A percentile compares a stretch with the other conserved stretches of the same genome.
Evolutionary conservation across 495 filamentous ascomycete genomes (phyloP).

Genomic region (Xylaria intraflava): DNA sequence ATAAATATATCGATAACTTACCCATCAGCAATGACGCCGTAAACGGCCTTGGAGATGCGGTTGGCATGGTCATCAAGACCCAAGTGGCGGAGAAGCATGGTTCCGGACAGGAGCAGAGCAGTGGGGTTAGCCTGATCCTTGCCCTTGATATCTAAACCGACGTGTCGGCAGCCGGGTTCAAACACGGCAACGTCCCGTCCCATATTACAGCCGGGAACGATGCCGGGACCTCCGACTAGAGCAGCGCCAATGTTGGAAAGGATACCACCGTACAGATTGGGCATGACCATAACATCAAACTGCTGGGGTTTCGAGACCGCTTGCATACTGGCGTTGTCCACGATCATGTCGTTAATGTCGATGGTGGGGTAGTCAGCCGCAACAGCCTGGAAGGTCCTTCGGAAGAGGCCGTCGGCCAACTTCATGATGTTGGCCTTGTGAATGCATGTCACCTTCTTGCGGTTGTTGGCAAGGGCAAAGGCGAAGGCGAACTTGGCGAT

Average conservation of each 20-base stretch:
- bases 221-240: slow-evolving; percentile 94
- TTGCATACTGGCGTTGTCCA: slow-evolving; percentile 99
- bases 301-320: slow-evolving; percentile 92
- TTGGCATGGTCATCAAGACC: slow-evolving; percentile 97
- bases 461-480: slow-evolving; percentile 95
- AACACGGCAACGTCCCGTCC: slow-evolving; percentile 96
- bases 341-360: slow-evolving; percentile 97
- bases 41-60: slow-evolving; percentile 94
- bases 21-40: slow-evolving; percentile 92
- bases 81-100: slow-evolving; percentile 94
- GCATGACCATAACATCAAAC: slow-evolving; percentile 99
- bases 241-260: slow-evolving; percentile 98
- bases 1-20: slow-evolving; percentile 41
- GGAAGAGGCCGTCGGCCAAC: slow-evolving; percentile 96
- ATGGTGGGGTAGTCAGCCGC: slow-evolving; percentile 89
- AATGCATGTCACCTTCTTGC: slow-evolving; percentile 97
- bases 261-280: slow-evolving; percentile 97
- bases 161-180: slow-evolving; percentile 96
- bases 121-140: slow-evolving; percentile 98
- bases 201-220: slow-evolving; percentile 99
- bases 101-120: slow-evolving; percentile 85
- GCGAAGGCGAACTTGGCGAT: slow-evolving; percentile 98
- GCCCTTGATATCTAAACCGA: slow-evolving; percentile 97
- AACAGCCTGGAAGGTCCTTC: slow-evolving; percentile 88
- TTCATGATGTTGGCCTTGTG: slow-evolving; percentile 99